phyloP scores from a whole-genome alignment of 2,329 filamentous ascomycete species.

The Monosporascus sp. region DNA sequence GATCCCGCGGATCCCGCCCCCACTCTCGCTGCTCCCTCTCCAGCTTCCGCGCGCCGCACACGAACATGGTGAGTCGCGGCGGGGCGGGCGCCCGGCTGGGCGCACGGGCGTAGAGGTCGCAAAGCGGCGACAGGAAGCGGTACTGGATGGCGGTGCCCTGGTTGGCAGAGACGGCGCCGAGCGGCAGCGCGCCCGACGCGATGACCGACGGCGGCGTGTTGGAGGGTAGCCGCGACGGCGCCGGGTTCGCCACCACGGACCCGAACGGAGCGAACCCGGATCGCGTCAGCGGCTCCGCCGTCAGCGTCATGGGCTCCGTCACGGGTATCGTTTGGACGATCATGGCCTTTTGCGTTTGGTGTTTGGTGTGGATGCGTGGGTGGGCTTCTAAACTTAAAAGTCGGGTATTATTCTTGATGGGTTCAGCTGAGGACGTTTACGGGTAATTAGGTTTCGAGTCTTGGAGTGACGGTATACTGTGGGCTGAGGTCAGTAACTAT shows the following conservation, averaged over 20 bases:
- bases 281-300: conserved; percentile 61
- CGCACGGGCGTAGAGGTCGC: conserved; percentile 63
- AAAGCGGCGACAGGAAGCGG: conserved; percentile 67
- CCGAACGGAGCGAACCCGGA: conserved; percentile 73
- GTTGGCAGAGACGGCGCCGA: conserved; percentile 60
- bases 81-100: conserved; percentile 51
- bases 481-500: too few species aligned
- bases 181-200: conserved; percentile 26
- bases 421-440: too few species aligned
- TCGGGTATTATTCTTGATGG: neutral
- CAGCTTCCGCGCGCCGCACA: conserved; percentile 60
- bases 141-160: conserved; percentile 89
- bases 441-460: too few species aligned
- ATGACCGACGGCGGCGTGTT: conserved; percentile 21
- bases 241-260: conserved; percentile 72
- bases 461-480: too few species aligned
- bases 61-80: conserved; percentile 81
- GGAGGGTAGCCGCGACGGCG: conserved; percentile 45
- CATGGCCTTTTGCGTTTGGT: conserved; percentile 12
- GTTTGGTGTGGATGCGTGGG: neutral
- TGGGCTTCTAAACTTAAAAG: neutral
- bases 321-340: conserved; percentile 19
- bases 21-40: conserved; percentile 21
- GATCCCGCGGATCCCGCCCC: neutral
- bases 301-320: conserved; percentile 35